These are phyloP conservation scores for Tuber aestivum DNA, from an alignment of 495 filamentous ascomycete genomes.

Conservation along the genomic window DNA sequence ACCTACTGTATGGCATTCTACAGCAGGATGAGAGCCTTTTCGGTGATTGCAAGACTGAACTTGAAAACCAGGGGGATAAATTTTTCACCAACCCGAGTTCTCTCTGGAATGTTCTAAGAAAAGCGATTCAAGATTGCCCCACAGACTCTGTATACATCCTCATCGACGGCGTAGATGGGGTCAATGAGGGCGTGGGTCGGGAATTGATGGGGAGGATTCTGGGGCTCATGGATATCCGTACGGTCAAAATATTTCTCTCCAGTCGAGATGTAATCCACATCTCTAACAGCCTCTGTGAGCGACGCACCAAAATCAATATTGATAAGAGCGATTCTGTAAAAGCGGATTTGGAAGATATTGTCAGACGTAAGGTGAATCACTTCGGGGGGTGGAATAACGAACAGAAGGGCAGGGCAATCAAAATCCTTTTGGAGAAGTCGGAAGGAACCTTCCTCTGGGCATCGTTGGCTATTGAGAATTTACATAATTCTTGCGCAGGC, in stretches of 20 bases:
- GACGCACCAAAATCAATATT: background rate
- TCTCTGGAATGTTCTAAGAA: background rate
- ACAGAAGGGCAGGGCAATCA: background rate
- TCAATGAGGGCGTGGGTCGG: background rate
- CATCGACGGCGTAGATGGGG: background rate
- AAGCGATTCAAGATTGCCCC: background rate
- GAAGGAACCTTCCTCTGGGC: background rate
- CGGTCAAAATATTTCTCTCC: too few species aligned
- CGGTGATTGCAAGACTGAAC: too few species aligned
- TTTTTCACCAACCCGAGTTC: background rate
- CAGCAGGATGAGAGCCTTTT: too few species aligned
- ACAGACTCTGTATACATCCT: background rate
- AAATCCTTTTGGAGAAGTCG: background rate
- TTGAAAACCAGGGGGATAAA: background rate
- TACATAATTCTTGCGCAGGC: background rate
- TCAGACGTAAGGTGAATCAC: background rate
- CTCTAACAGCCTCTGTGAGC: background rate
- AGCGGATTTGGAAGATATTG: background rate
- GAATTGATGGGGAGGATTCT: background rate
- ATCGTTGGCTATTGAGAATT: background rate
- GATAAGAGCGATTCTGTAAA: background rate
- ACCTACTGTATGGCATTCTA: too few species aligned
- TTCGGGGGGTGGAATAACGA: background rate
- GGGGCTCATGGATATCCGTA: background rate
- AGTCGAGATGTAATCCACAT: background rate